Conservation (phyloP, 305 asterid genomes). For the Solanum chacoense region DNA sequence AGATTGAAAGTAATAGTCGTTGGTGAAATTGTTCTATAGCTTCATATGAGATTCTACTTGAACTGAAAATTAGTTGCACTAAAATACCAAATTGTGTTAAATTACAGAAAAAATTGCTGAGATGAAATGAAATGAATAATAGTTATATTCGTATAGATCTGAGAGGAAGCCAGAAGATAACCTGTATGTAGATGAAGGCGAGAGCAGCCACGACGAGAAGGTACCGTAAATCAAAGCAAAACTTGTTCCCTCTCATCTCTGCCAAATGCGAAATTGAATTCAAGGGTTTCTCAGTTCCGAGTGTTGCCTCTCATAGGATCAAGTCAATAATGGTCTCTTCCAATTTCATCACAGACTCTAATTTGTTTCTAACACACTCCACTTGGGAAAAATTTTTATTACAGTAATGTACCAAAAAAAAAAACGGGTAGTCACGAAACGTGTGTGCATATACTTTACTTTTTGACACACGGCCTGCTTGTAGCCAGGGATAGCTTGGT, state of each 20-base stretch:
- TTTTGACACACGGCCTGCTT: no score
- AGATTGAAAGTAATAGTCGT: not conserved
- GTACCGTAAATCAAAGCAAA: constrained; percentile 65
- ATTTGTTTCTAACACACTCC: no score
- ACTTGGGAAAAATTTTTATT: no score
- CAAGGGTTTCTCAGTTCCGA: not conserved
- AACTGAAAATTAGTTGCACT: not conserved
- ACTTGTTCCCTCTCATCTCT: constrained; percentile 17
- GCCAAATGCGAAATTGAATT: not conserved
- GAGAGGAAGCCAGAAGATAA: not conserved
- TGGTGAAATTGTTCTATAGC: not conserved
- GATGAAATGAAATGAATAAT: not conserved
- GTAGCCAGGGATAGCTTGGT: no score
- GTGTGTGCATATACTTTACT: no score
- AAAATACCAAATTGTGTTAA: not conserved
- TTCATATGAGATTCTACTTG: not conserved
- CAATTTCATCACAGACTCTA: not conserved
- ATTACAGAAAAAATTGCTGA: not conserved
- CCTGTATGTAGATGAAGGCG: constrained; percentile 91
- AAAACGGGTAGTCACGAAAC: no score
- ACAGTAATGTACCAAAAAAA: no score
- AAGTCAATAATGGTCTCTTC: not conserved
- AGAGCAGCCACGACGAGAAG: constrained; percentile 58
- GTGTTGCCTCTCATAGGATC: not conserved
- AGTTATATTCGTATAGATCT: not conserved